phyloP scores from a whole-genome alignment of 2,329 filamentous ascomycete genomes.

The Blumeriella jaapii region DNA sequence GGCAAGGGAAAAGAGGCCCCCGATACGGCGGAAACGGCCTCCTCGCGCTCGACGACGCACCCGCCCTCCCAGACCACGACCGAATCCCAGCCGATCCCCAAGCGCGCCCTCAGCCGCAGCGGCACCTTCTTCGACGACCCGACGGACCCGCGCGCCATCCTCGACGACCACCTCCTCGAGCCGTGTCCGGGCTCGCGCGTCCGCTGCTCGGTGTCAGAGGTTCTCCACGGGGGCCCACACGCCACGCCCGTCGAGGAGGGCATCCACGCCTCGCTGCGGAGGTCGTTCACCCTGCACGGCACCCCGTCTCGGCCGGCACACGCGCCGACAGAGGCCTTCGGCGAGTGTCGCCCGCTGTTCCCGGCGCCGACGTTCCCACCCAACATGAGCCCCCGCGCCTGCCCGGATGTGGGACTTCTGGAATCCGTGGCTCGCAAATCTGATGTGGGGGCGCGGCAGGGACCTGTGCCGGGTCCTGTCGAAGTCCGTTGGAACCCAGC shows the following conservation, averaged over 20 bases:
- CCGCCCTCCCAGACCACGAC: too few species aligned
- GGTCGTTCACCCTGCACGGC: neutral
- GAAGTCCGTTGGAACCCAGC: too few species aligned
- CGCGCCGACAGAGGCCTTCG: slow-evolving; percentile 11
- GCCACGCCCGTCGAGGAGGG: neutral
- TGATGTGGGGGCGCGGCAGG: too few species aligned
- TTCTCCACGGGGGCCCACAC: slow-evolving; percentile 10
- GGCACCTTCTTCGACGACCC: slow-evolving; percentile 24
- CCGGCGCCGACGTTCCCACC: slow-evolving; percentile 9
- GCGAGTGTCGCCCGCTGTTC: slow-evolving; percentile 7
- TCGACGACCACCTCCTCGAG: slow-evolving; percentile 25
- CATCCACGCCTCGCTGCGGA: neutral
- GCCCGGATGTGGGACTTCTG: too few species aligned
- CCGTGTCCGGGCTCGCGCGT: slow-evolving; percentile 19
- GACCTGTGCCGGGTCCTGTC: too few species aligned
- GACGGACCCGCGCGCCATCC: slow-evolving; percentile 17
- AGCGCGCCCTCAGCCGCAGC: slow-evolving; percentile 18
- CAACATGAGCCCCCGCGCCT: too few species aligned
- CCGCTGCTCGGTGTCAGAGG: slow-evolving; percentile 19
- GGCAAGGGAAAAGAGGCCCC: slow-evolving; percentile 10
- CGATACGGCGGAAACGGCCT: slow-evolving; percentile 11
- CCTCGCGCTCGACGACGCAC: too few species aligned
- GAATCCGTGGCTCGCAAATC: too few species aligned
- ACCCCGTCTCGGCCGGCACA: neutral
- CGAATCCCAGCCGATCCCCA: slow-evolving; percentile 17